phyloP scores from a whole-genome alignment of 2,329 filamentous ascomycete species.

The Beauveria rudraprayagi region DNA sequence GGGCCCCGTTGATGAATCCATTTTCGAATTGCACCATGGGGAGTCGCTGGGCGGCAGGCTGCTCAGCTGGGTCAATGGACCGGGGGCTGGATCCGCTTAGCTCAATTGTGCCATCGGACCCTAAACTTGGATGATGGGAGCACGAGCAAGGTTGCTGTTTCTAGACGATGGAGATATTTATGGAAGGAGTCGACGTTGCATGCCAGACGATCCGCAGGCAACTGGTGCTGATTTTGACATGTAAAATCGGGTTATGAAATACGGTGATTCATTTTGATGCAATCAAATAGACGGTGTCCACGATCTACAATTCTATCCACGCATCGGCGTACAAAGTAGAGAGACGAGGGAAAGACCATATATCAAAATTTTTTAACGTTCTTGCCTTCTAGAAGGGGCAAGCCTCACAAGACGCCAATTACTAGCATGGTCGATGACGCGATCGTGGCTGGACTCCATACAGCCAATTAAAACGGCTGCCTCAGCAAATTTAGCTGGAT shows the following conservation, averaged over 20 bases:
- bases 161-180: not conserved
- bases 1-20: not conserved
- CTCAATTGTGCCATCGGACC: slow-evolving; percentile 11
- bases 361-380: not conserved
- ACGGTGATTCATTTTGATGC: too few species aligned
- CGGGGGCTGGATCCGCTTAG: slow-evolving; percentile 3
- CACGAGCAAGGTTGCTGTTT: not conserved
- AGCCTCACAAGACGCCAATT: not conserved
- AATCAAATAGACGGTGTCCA: too few species aligned
- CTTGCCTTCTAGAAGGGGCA: slow-evolving; percentile 1
- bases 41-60: not conserved
- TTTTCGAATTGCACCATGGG: slow-evolving; percentile 8
- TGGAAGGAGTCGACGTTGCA: not conserved
- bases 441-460: slow-evolving; percentile 15
- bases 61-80: not conserved
- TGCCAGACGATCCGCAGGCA: too few species aligned
- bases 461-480: slow-evolving; percentile 14
- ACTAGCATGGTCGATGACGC: slow-evolving; percentile 18
- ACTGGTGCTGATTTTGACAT: too few species aligned
- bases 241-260: too few species aligned
- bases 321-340: too few species aligned
- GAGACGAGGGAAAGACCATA: too few species aligned
- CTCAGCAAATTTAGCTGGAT: slow-evolving; percentile 12
- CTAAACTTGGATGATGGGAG: slow-evolving; percentile 3
- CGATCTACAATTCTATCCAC: too few species aligned